Conservation (phyloP, 345 rosid genomes). For the Aquilaria yunnanensis region DNA sequence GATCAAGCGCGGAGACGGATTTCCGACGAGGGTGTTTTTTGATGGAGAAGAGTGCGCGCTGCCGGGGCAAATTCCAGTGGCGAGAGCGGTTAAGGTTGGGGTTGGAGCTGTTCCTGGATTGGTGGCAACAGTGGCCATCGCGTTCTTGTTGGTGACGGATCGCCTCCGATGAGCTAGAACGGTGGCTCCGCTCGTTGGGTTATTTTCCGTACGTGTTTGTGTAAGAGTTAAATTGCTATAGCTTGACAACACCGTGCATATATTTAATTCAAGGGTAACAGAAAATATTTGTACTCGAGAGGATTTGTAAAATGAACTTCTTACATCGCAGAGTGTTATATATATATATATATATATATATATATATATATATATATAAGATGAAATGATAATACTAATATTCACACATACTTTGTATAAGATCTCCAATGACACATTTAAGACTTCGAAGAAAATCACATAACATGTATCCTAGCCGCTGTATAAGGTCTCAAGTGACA, state of each 20-base stretch:
- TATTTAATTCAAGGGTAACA: constrained; percentile 6
- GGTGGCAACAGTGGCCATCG: constrained; percentile 15
- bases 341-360: too few relatives aligned
- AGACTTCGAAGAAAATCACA: too few relatives aligned
- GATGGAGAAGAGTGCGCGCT: constrained; percentile 96
- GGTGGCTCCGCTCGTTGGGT: too few relatives aligned
- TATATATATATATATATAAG: too few relatives aligned
- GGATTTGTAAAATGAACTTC: too few relatives aligned
- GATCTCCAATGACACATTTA: too few relatives aligned
- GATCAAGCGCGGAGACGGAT: constrained; percentile 61
- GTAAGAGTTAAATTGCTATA: neutral
- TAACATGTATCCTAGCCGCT: too few relatives aligned
- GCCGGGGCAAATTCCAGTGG: constrained; percentile 48
- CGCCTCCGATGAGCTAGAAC: constrained; percentile 5
- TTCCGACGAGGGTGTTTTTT: constrained; percentile 63
- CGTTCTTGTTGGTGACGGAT: constrained; percentile 38
- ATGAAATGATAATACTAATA: too few relatives aligned
- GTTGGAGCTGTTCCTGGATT: constrained; percentile 23
- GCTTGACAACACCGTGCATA: neutral
- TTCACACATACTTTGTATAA: too few relatives aligned
- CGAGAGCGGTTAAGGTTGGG: constrained; percentile 25
- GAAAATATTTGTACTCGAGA: too few relatives aligned
- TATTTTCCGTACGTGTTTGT: neutral
- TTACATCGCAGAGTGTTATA: too few relatives aligned
- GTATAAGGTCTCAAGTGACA: too few relatives aligned